These are phyloP conservation scores for Tylopilus orsonianus DNA, from an alignment of 1,284 basidiomycete genomes.

Conservation along the genomic window DNA sequence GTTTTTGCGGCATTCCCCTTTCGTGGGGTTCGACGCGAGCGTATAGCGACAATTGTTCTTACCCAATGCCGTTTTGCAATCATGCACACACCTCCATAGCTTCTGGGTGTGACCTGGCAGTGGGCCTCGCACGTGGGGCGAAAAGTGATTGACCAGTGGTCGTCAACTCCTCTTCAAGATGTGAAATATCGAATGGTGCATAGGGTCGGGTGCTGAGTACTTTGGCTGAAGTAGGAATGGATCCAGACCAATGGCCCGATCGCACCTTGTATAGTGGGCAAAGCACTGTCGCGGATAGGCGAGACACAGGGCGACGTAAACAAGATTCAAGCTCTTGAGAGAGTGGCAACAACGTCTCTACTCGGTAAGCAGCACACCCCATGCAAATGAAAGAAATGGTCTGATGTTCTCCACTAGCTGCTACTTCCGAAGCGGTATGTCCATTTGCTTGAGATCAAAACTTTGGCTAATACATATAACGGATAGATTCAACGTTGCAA, in stretches of 20 bases:
- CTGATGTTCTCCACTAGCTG: slow-evolving; percentile 4
- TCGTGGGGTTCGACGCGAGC: neutral
- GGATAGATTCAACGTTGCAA: slow-evolving; percentile 10
- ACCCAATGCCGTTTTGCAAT: neutral
- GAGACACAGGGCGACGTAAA: neutral
- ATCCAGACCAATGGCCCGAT: slow-evolving; percentile 2
- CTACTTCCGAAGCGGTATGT: slow-evolving; percentile 11
- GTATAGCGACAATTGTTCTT: neutral
- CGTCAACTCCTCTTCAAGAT: slow-evolving; percentile 1
- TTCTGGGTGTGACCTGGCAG: slow-evolving; percentile 12
- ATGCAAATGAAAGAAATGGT: neutral
- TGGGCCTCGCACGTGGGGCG: slow-evolving; percentile 2
- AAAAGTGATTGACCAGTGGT: slow-evolving; percentile 12
- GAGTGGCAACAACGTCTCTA: slow-evolving; percentile 6
- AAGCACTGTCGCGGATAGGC: slow-evolving; percentile 10
- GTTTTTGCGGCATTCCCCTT: neutral
- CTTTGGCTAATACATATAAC: neutral
- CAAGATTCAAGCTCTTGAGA: neutral
- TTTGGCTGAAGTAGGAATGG: neutral
- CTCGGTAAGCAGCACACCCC: neutral
- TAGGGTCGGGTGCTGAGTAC: neutral
- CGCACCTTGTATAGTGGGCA: slow-evolving; percentile 8
- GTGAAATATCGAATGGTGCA: slow-evolving; percentile 9
- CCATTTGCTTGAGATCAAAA: neutral
- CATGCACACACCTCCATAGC: slow-evolving; percentile 11